Evolutionary conservation across 495 filamentous ascomycete species (phyloP), one percentile per base, ranked within the genome.

Genomic region (Penicillium pancosmium): DNA sequence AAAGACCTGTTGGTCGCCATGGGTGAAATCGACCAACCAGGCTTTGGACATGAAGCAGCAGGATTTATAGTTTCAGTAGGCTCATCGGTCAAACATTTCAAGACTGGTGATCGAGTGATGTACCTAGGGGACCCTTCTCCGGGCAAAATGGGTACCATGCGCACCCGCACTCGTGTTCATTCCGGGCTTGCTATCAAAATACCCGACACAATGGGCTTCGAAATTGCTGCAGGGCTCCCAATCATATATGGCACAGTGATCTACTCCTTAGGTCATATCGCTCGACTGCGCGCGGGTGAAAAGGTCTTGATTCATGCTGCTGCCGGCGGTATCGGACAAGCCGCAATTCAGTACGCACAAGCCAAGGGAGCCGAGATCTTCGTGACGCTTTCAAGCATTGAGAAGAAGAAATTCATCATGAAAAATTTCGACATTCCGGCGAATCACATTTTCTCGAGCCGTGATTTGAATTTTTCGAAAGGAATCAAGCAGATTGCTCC

Each of bases 351-450:
- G 33, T 21, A 74, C 15, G 68, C 72, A 3, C 57, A 60, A 38
- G 31, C 43, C 10, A 52, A 68, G 18, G 70, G 68, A 23, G 70
- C 66, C 5, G 51, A 59, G 10, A 62, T 73, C 16, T 73, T 56
- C 49, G 59, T 63, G 4, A 67, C 63, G 4, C 63, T 84, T 1
- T 77, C 84, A 0, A 73, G 56, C 2, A 33, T 64, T 0, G 70
- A 74, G 10, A 80, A 83, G 60, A 53, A 64, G 0, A 13, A 66
- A 0, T 68, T 75, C 13, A 59, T 83, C 0, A 48, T 54, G 6
- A 48, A 64, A 8, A 41, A n/a, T 8, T 64, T 41, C 31, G 57
- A 56, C 9, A 60, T 73, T n/a, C 54, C 68, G n/a, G 44, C 25
- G 9, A 19, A 60, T 15, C 57, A 62, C 25, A 67, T 72, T 16